Evolutionary conservation across 2,329 filamentous ascomycete species (phyloP).

Genomic region (Pseudocercospora eumusae): DNA sequence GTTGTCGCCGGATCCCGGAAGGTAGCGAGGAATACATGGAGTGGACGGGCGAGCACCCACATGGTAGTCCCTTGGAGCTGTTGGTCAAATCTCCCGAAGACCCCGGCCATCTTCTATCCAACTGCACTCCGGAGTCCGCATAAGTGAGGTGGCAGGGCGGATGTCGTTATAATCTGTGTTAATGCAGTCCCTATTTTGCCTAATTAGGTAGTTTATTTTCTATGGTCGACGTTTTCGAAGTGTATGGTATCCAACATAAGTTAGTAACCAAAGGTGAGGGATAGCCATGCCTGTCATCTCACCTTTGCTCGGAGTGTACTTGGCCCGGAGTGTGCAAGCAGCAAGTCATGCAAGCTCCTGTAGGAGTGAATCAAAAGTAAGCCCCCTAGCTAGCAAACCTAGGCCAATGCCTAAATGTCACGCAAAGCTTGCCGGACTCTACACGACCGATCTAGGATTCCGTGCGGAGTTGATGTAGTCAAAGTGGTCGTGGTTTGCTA

Average conservation of each 20-base stretch:
- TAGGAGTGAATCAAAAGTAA: background rate
- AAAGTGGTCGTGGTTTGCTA: background rate
- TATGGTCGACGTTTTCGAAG: too few species aligned
- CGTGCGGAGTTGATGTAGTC: background rate
- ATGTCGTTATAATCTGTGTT: too few species aligned
- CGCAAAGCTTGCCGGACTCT: background rate
- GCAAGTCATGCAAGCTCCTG: constrained; percentile 2
- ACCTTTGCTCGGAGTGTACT: background rate
- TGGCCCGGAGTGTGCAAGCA: background rate
- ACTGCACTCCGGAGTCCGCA: too few species aligned
- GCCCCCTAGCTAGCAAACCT: background rate
- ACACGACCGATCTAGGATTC: background rate
- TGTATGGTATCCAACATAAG: too few species aligned
- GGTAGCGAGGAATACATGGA: background rate
- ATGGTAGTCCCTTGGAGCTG: background rate
- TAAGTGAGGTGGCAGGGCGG: too few species aligned
- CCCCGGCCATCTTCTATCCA: background rate
- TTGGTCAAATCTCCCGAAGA: background rate
- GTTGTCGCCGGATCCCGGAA: constrained; percentile 1
- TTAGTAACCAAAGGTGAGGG: too few species aligned
- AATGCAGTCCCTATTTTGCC: too few species aligned
- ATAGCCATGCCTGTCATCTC: too few species aligned
- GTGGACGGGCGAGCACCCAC: background rate
- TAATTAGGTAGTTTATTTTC: too few species aligned
- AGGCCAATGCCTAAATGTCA: background rate